Percentiles rank a stretch among this genome's conserved stretches.
Evolutionary conservation across 192 early-diverging fungal species (phyloP).

Genomic region (Borealophlyctis nickersoniae): DNA sequence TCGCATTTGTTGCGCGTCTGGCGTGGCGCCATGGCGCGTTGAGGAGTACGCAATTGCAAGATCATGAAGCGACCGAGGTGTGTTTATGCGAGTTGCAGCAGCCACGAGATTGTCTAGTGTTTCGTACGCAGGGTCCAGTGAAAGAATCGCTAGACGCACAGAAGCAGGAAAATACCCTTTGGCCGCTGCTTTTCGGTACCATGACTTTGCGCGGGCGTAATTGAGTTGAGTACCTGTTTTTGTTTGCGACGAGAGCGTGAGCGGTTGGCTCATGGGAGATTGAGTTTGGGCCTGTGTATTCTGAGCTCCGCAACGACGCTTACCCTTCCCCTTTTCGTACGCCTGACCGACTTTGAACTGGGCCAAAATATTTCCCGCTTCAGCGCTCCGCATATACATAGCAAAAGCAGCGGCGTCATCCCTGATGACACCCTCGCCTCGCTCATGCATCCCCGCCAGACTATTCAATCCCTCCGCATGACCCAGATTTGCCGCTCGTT

Average conservation of each 20-base stretch:
- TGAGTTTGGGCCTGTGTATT: no score
- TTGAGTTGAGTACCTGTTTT: slow-evolving; percentile 28
- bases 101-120: slow-evolving; percentile 24
- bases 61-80: slow-evolving; percentile 30
- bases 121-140: slow-evolving; percentile 30
- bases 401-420: slow-evolving; percentile 31
- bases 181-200: slow-evolving; percentile 27
- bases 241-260: slow-evolving; percentile 7
- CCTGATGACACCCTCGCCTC: slow-evolving; percentile 25
- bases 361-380: slow-evolving; percentile 13
- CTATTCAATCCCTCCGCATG: slow-evolving; percentile 10
- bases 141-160: slow-evolving; percentile 30
- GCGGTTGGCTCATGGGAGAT: neutral
- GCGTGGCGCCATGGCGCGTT: slow-evolving; percentile 25
- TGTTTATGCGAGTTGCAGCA: slow-evolving; percentile 18
- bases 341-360: slow-evolving; percentile 30
- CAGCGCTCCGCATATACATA: slow-evolving; percentile 24
- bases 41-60: slow-evolving; percentile 27
- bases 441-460: slow-evolving; percentile 36
- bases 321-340: slow-evolving; percentile 34
- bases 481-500: slow-evolving; percentile 22
- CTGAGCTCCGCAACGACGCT: no score
- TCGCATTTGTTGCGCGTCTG: slow-evolving; percentile 15
- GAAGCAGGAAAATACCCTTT: slow-evolving; percentile 30
- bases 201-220: slow-evolving; percentile 19